Evolutionary conservation across 2,329 filamentous ascomycete genomes (phyloP).

Genomic region (Didymosphaeria variabile): DNA sequence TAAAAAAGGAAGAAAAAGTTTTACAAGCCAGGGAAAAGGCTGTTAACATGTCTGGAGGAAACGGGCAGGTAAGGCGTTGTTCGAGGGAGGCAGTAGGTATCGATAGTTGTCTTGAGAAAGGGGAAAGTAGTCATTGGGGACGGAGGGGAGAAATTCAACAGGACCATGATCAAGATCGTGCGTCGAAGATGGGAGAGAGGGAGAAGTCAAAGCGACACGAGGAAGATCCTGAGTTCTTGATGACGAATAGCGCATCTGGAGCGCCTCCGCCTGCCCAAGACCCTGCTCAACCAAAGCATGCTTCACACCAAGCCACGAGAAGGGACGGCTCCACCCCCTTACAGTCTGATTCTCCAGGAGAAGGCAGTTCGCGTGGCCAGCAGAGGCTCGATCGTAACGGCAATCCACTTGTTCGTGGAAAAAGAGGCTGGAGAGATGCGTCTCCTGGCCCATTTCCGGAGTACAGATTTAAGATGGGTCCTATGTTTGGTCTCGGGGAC

Average conservation of each 20-base stretch:
- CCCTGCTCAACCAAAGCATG: background rate
- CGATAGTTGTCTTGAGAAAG: background rate
- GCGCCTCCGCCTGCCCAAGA: background rate
- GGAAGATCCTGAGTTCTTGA: conserved; percentile 11
- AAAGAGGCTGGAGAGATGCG: conserved; percentile 28
- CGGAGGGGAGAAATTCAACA: background rate
- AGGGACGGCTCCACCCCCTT: background rate
- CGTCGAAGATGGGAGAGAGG: background rate
- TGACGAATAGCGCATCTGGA: conserved; percentile 16
- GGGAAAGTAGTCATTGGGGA: background rate
- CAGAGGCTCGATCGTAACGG: conserved; percentile 11
- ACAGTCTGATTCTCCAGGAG: background rate
- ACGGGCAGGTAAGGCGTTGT: background rate
- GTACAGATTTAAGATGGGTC: conserved; percentile 24
- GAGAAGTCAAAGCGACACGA: background rate
- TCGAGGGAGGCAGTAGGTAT: background rate
- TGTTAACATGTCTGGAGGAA: conserved; percentile 1
- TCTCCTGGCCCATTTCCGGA: conserved; percentile 28
- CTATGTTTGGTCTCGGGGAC: conserved; percentile 28
- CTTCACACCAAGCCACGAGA: background rate
- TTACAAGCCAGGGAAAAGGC: conserved; percentile 13
- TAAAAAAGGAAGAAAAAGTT: conserved; percentile 24
- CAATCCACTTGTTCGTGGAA: conserved; percentile 7
- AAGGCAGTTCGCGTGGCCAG: background rate
- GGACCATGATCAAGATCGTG: background rate